These are phyloP conservation scores for Aspergillus neotritici DNA, from an alignment of 2,329 filamentous ascomycete genomes.

Conservation along the genomic window DNA sequence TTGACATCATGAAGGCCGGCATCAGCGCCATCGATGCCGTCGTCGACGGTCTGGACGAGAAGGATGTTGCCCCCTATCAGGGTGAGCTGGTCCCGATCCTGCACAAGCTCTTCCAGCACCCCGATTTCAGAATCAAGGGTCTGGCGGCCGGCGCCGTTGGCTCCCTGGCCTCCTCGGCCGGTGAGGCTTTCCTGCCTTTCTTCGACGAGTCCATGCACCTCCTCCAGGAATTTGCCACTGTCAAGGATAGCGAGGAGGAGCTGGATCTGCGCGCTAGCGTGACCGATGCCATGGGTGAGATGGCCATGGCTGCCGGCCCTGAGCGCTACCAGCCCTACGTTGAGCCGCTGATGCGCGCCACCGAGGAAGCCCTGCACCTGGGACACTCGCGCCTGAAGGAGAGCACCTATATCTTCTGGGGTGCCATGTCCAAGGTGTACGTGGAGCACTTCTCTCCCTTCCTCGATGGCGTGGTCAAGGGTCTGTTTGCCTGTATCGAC, in stretches of 20 bases:
- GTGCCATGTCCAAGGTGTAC: slow-evolving; percentile 89
- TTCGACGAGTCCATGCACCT: slow-evolving; percentile 85
- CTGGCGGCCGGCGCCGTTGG: slow-evolving; percentile 84
- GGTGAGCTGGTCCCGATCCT: slow-evolving; percentile 77
- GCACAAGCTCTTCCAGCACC: slow-evolving; percentile 74
- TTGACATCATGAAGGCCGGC: slow-evolving; percentile 81
- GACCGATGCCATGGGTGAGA: slow-evolving; percentile 88
- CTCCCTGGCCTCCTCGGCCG: slow-evolving; percentile 80
- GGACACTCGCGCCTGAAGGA: slow-evolving; percentile 88
- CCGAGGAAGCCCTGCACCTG: slow-evolving; percentile 81
- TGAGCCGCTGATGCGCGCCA: slow-evolving; percentile 81
- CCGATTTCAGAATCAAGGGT: slow-evolving; percentile 84
- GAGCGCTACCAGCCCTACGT: slow-evolving; percentile 88
- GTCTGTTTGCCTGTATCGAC: slow-evolving; percentile 75
- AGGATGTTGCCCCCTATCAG: slow-evolving; percentile 76
- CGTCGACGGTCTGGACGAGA: slow-evolving; percentile 67
- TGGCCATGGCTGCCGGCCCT: slow-evolving; percentile 80
- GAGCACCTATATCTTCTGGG: slow-evolving; percentile 97
- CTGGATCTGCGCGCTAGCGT: slow-evolving; percentile 84
- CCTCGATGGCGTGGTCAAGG: slow-evolving; percentile 43
- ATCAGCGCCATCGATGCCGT: slow-evolving; percentile 89
- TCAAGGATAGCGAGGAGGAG: slow-evolving; percentile 86
- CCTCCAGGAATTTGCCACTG: slow-evolving; percentile 74
- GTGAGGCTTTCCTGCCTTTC: slow-evolving; percentile 80
- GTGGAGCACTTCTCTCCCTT: slow-evolving; percentile 55